Conservation (phyloP, 2,329 filamentous ascomycete genomes). For the Aspergillus ibericus region DNA sequence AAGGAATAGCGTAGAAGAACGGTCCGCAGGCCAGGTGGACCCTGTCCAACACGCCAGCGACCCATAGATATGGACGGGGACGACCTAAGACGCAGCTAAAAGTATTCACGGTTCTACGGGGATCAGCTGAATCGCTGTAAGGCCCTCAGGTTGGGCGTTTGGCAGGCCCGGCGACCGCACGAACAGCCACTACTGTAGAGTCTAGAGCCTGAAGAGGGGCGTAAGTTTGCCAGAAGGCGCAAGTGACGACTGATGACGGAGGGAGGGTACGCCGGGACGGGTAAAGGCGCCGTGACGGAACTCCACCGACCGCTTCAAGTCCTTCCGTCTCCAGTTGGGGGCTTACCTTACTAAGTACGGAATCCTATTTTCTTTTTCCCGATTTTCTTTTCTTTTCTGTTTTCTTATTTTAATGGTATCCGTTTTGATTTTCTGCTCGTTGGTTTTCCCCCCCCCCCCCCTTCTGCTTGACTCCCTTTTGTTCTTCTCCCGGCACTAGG, state of each 20-base stretch:
- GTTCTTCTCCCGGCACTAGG: not conserved
- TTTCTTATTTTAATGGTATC: not conserved
- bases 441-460: too few relatives aligned
- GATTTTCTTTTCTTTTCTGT: not conserved
- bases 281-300: constrained; percentile 29
- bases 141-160: constrained; percentile 23
- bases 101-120: constrained; percentile 26
- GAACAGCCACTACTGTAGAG: constrained; percentile 14
- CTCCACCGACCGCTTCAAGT: constrained; percentile 22
- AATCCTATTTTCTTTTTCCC: not conserved
- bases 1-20: constrained; percentile 18
- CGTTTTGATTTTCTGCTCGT: not conserved
- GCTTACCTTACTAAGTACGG: not conserved
- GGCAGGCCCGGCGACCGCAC: constrained; percentile 14
- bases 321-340: constrained; percentile 19
- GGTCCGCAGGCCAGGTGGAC: constrained; percentile 22
- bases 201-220: constrained; percentile 23
- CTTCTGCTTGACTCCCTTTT: not conserved
- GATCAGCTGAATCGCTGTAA: constrained; percentile 34
- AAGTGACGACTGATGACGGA: constrained; percentile 21
- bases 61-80: constrained; percentile 41
- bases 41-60: constrained; percentile 30
- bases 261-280: constrained; percentile 26
- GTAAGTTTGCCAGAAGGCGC: constrained; percentile 17
- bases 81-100: constrained; percentile 29